These are phyloP conservation scores for Blastomyces emzantsi DNA, from an alignment of 2,329 filamentous ascomycete genomes.

Conservation along the genomic window DNA sequence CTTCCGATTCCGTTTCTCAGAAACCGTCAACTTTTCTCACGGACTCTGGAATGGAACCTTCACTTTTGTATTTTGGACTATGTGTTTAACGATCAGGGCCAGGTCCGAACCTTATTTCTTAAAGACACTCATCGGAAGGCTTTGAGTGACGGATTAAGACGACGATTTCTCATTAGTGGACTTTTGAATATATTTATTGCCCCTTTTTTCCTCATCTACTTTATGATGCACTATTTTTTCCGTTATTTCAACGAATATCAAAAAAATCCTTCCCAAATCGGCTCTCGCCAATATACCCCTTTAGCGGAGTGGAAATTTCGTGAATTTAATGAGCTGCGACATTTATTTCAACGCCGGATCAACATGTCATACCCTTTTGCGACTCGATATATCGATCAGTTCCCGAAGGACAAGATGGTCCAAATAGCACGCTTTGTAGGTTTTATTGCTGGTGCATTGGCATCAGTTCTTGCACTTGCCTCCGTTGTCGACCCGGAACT, in stretches of 20 bases:
- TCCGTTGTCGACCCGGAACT: slow-evolving; percentile 85
- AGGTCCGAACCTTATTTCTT: slow-evolving; percentile 77
- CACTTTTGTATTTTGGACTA: slow-evolving; percentile 86
- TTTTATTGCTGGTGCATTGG: slow-evolving; percentile 78
- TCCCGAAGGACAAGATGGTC: slow-evolving; percentile 88
- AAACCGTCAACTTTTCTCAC: slow-evolving; percentile 73
- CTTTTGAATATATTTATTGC: slow-evolving; percentile 78
- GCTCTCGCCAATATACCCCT: slow-evolving; percentile 84
- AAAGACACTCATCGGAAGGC: slow-evolving; percentile 70
- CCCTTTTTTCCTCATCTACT: slow-evolving; percentile 78
- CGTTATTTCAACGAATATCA: slow-evolving; percentile 97
- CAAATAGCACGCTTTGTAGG: slow-evolving; percentile 76
- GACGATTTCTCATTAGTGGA: slow-evolving; percentile 72
- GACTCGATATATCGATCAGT: slow-evolving; percentile 86
- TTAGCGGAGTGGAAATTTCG: slow-evolving; percentile 97
- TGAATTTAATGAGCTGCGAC: slow-evolving; percentile 93
- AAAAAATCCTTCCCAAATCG: slow-evolving; percentile 78
- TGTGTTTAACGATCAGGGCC: slow-evolving; percentile 81
- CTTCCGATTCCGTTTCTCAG: slow-evolving; percentile 76
- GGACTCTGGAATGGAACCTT: slow-evolving; percentile 85
- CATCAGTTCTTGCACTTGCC: slow-evolving; percentile 72
- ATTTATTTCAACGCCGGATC: slow-evolving; percentile 79
- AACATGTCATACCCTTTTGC: slow-evolving; percentile 96
- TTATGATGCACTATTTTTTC: slow-evolving; percentile 84
- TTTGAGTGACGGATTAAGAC: slow-evolving; percentile 67